These are phyloP conservation scores for Biancaea sappan DNA, from an alignment of 306 rosid species.

Conservation along the genomic window DNA sequence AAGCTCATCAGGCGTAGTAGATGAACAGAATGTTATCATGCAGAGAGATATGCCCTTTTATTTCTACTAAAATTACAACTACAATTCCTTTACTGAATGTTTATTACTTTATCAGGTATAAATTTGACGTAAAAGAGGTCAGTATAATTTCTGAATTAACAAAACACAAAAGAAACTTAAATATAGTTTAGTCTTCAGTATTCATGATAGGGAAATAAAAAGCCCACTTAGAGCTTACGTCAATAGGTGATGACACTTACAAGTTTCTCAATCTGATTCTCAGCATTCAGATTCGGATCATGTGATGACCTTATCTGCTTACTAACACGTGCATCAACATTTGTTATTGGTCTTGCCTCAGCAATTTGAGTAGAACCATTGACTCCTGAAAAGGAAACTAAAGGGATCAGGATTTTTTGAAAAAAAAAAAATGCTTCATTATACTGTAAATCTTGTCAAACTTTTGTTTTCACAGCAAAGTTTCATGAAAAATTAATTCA, in stretches of 20 bases:
- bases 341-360: slow-evolving; percentile 40
- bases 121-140: not conserved
- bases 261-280: slow-evolving; percentile 38
- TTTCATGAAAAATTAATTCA: not conserved
- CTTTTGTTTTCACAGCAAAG: not conserved
- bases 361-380: slow-evolving; percentile 40
- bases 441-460: slow-evolving; percentile 7
- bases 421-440: slow-evolving; percentile 5
- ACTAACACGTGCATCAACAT: slow-evolving; percentile 33
- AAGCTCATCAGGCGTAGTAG: slow-evolving; percentile 2
- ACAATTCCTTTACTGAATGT: not conserved
- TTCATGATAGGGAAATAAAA: not conserved
- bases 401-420: slow-evolving; percentile 23
- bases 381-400: slow-evolving; percentile 44
- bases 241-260: slow-evolving; percentile 44
- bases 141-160: not conserved
- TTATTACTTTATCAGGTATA: not conserved
- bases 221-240: slow-evolving; percentile 17
- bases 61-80: not conserved
- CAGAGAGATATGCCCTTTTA: not conserved
- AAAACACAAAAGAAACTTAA: not conserved
- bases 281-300: slow-evolving; percentile 42
- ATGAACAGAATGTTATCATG: slow-evolving; percentile 22
- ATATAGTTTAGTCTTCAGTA: not conserved
- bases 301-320: slow-evolving; percentile 50